Base-by-base conservation (phyloP, 352 stramenopile genomes). In the Aphanomyces stellatus region DNA sequence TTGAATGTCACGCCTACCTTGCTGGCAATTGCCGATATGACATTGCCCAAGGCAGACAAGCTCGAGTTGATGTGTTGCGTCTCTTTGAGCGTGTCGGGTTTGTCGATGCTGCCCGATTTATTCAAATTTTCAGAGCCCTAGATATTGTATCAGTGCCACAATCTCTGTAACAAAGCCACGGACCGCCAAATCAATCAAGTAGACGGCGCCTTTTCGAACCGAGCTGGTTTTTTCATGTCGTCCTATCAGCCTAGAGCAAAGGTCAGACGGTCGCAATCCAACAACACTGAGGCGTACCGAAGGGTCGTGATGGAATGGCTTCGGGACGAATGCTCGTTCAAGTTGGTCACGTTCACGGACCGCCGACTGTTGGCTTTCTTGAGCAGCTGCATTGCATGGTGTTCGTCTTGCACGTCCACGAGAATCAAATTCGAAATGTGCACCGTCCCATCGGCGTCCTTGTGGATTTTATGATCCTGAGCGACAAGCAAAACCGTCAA, bases 301-400 rank as follows among this genome's bases (percentile, higher is more conserved):
- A 93, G 90, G 10, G 82, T 88, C 53, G 91, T 92, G 30, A 95
- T 83, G 60, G 82, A 93, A 70, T 95, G 87, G 34, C 85, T 93
- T 41, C 87, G 73, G 11, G 87, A 95, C 22, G 87, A 95, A 25
- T 75, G 79, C 46, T 93, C 80, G 57, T 95, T 95, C 80, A 91
- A 88, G 69, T 83, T 90, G 5, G 87, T 95, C 7, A 73, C 79
- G 69, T 95, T 95, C 0, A 85, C 93, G n/a, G 80, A 78, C 28
- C 87, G 80, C 31, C 73, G 79, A 0, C 72, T 62, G 59, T 90
- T 80, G 15, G 83, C 83, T 30, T 78, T 83, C 17, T 78, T 72
- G 19, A 95, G 57, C 30, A 92, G 42, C n/a, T 70, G 71, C 85
- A 79, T 91, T 4, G 86, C 86, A 25, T 85, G 74, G 28, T 77